Evolutionary conservation across 345 rosid species (phyloP).

Genomic region (Salix exigua): DNA sequence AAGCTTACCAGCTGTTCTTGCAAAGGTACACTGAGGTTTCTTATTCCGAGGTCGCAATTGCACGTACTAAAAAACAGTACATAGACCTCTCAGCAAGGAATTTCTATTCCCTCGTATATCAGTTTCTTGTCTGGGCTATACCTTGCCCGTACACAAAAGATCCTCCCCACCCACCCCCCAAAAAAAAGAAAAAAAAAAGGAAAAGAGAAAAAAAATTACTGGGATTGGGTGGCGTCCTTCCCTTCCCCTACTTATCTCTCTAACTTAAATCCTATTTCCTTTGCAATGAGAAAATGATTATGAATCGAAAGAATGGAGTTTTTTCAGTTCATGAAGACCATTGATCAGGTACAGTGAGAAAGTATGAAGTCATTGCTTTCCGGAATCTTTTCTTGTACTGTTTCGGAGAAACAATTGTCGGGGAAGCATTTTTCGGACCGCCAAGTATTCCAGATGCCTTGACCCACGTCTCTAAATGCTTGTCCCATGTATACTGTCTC

Average conservation of each 20-base stretch:
- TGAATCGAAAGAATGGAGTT: slow-evolving; percentile 23
- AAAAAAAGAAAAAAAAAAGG: background rate
- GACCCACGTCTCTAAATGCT: slow-evolving; percentile 97
- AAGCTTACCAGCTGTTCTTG: background rate
- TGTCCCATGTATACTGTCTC: slow-evolving; percentile 99
- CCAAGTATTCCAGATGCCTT: slow-evolving; percentile 90
- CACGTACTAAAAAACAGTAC: slow-evolving; percentile 28
- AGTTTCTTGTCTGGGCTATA: slow-evolving; percentile 11
- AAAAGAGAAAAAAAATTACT: background rate
- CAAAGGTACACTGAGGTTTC: background rate
- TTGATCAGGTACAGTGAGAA: slow-evolving; percentile 86
- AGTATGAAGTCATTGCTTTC: slow-evolving; percentile 92
- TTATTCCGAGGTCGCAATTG: slow-evolving; percentile 10
- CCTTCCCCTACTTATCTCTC: slow-evolving; percentile 8
- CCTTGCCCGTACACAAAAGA: slow-evolving; percentile 11
- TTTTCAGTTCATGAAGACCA: slow-evolving; percentile 65
- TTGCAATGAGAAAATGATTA: slow-evolving; percentile 42
- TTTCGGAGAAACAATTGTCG: slow-evolving; percentile 81
- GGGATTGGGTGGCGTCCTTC: slow-evolving; percentile 6
- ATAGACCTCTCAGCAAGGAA: slow-evolving; percentile 19
- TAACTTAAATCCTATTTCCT: slow-evolving; percentile 18
- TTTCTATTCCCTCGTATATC: slow-evolving; percentile 19
- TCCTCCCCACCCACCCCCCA: background rate
- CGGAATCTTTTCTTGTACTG: slow-evolving; percentile 94
- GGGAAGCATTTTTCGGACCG: slow-evolving; percentile 72